Evolutionary conservation across 164 flowering plant genomes (phyloP).

Genomic region (Stephania cephalantha): DNA sequence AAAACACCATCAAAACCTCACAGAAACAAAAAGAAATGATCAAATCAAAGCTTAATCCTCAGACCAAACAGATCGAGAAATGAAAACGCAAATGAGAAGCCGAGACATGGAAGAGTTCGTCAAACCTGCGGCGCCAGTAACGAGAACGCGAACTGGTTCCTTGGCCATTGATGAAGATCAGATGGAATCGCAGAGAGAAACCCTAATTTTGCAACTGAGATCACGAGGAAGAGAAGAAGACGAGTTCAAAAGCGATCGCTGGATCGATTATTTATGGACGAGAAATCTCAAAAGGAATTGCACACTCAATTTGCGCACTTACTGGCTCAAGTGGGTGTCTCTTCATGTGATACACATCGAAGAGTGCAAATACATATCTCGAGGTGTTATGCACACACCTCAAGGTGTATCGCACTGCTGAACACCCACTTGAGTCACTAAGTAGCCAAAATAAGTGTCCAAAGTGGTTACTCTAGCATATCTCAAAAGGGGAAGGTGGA

Average conservation of each 20-base stretch:
- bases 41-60: neutral
- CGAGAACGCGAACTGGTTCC: constrained; percentile 79
- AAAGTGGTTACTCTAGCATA: too few species aligned
- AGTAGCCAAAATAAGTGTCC: too few species aligned
- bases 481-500: neutral
- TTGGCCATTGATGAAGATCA: constrained; percentile 50
- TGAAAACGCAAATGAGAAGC: neutral
- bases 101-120: neutral
- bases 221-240: neutral
- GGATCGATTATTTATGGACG: neutral
- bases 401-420: too few species aligned
- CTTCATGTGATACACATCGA: too few species aligned
- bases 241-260: neutral
- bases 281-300: neutral
- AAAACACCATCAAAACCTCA: neutral
- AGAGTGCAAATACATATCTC: too few species aligned
- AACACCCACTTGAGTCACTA: too few species aligned
- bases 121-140: constrained; percentile 87
- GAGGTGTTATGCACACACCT: too few species aligned
- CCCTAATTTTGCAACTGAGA: neutral
- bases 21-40: neutral
- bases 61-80: constrained; percentile 3
- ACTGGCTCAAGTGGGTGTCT: too few species aligned
- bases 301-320: too few species aligned
- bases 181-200: neutral